Evolutionary conservation across 2,329 filamentous ascomycete genomes (phyloP), one percentile per base, ranked within the genome.

Genomic region (Fusarium sacchari): DNA sequence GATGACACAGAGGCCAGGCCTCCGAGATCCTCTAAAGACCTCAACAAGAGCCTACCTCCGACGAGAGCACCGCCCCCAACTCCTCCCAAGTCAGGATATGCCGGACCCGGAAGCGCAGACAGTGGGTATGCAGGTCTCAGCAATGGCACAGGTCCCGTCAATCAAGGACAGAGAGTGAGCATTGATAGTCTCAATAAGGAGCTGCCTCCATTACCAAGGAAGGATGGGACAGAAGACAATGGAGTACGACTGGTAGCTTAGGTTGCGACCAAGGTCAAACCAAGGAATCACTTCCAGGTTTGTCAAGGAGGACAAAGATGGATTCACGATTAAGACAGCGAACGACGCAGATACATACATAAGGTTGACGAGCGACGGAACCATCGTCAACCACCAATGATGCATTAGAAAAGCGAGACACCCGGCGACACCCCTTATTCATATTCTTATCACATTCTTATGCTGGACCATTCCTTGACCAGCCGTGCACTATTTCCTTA

Each of bases 101-200:
- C 73, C 14, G 86, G 87, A 75, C 83, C 84, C 4, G 84, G 86
- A 50, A 87, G 84, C 63, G 83, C 85, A 2, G 86, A 88, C 69
- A 85, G 84, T 61, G 84, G 85, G 22, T 87, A 87, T 67, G 84
- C 82, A 26, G 83, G 82, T 43, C 79, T 74, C 64, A 78, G 81
- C 46, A 80, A 72, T 53, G 78, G 78, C 53, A 79, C 79, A 36
- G 80, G 80, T 14, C 77, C 80, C 26, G 77, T 79, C 57, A 79
- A 71, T 10, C 59, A 68, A 46, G 80, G 81, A 42, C 71, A 79
- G 36, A 82, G 81, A 68, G 76, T 89, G 65, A 88, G 88, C 79
- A 86, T 85, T 52, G 87, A 89, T 44, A 90, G 89, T 72, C 81
- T 91, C 47, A 88, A 91, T 73, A 92, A 92, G 81, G 85, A 86